phyloP scores from a whole-genome alignment of 148 eudicot genomes.

The Persicaria tinctoria region DNA sequence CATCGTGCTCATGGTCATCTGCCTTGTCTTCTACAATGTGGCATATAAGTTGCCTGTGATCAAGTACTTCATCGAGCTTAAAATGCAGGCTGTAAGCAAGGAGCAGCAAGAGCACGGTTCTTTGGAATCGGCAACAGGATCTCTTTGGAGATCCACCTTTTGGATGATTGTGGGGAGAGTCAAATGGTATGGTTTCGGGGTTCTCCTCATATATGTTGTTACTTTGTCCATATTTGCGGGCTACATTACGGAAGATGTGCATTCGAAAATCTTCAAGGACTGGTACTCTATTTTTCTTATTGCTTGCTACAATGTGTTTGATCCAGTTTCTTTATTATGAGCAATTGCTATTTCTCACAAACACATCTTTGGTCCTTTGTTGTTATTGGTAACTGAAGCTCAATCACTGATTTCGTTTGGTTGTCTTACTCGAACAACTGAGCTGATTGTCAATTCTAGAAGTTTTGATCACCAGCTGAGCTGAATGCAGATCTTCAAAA shows the following conservation, averaged over 20 bases:
- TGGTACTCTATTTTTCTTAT: slow-evolving; percentile 87
- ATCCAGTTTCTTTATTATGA: too few species aligned
- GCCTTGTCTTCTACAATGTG: slow-evolving; percentile 62
- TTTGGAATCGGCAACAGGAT: slow-evolving; percentile 18
- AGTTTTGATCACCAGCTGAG: too few species aligned
- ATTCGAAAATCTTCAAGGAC: slow-evolving; percentile 59
- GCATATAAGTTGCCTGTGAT: slow-evolving; percentile 77
- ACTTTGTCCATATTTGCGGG: slow-evolving; percentile 90
- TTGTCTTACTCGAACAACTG: too few species aligned
- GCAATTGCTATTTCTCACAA: too few species aligned
- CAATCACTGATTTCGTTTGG: too few species aligned
- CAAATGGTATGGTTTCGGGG: slow-evolving; percentile 71
- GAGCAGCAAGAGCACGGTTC: slow-evolving; percentile 52
- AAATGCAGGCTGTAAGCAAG: slow-evolving; percentile 43
- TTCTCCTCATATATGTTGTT: slow-evolving; percentile 55
- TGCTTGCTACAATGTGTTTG: slow-evolving; percentile 69
- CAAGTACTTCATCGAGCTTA: slow-evolving; percentile 69
- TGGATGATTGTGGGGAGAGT: slow-evolving; percentile 64
- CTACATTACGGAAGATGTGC: slow-evolving; percentile 85
- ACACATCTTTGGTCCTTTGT: too few species aligned
- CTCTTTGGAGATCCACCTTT: slow-evolving; percentile 53
- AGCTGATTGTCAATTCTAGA: too few species aligned
- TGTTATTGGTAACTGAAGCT: too few species aligned
- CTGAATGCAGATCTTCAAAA: too few species aligned
- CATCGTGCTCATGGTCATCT: slow-evolving; percentile 58